A percentile compares a stretch with the other conserved stretches of the same genome.
Evolutionary conservation across 2,329 filamentous ascomycete species (phyloP).

Genomic region (Tolypocladium inflatum): DNA sequence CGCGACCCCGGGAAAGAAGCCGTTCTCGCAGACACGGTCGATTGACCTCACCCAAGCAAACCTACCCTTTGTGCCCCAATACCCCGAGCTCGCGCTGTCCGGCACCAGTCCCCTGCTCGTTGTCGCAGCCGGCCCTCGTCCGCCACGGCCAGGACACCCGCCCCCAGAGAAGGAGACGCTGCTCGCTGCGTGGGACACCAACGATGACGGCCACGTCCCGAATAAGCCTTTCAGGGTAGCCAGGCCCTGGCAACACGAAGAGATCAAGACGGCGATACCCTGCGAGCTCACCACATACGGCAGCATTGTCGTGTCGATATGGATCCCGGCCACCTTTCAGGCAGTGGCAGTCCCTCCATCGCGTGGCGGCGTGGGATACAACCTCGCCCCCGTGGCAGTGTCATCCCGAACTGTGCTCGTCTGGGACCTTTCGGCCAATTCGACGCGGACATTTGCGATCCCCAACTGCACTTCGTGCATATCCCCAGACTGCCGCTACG

Average conservation of each 20-base stretch:
- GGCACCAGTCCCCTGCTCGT: slow-evolving; percentile 27
- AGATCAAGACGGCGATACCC: slow-evolving; percentile 29
- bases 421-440: slow-evolving; percentile 28
- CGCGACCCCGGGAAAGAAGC: slow-evolving; percentile 23
- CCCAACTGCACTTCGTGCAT: slow-evolving; percentile 27
- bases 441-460: slow-evolving; percentile 27
- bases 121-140: slow-evolving; percentile 27
- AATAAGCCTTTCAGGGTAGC: slow-evolving; percentile 25
- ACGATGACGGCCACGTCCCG: slow-evolving; percentile 12
- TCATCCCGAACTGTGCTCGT: slow-evolving; percentile 25
- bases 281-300: slow-evolving; percentile 26
- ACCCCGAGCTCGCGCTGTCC: slow-evolving; percentile 29
- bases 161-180: slow-evolving; percentile 27
- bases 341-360: slow-evolving; percentile 18
- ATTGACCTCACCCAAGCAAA: slow-evolving; percentile 24
- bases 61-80: slow-evolving; percentile 26
- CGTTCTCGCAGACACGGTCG: slow-evolving; percentile 21
- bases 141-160: slow-evolving; percentile 25
- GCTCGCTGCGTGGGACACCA: slow-evolving; percentile 29
- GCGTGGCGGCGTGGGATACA: slow-evolving; percentile 17
- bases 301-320: slow-evolving; percentile 28
- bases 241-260: slow-evolving; percentile 25
- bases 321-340: slow-evolving; percentile 28
- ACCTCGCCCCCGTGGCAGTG: slow-evolving; percentile 22
- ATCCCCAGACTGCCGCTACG: slow-evolving; percentile 29